These are phyloP conservation scores for Cytospora chrysosperma DNA, from an alignment of 2,329 filamentous ascomycete species.

Conservation along the genomic window DNA sequence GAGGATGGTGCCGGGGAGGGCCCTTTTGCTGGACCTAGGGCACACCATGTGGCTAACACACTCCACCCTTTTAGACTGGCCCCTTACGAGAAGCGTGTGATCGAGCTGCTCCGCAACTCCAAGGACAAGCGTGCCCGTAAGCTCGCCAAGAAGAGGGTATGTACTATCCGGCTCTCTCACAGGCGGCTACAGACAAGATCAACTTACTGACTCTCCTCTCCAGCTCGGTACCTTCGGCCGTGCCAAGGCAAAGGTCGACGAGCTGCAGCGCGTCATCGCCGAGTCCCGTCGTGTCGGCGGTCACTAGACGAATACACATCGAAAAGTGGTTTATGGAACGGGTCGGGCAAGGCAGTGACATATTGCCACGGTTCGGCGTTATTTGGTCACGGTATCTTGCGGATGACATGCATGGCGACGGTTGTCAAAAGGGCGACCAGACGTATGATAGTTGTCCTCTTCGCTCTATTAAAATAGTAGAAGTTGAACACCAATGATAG, in stretches of 20 bases:
- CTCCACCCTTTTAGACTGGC: conserved; percentile 64
- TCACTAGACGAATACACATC: conserved; percentile 48
- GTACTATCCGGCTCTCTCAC: conserved; percentile 31
- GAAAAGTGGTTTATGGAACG: conserved; percentile 10
- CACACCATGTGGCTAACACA: conserved; percentile 17
- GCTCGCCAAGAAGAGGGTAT: conserved; percentile 97
- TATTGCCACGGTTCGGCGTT: conserved; percentile 15
- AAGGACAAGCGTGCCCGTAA: conserved; percentile 99
- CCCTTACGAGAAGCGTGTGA: conserved; percentile 96
- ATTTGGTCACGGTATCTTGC: conserved; percentile 6
- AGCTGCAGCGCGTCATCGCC: conserved; percentile 96
- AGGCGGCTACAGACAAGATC: not conserved
- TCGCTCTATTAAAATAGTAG: not conserved
- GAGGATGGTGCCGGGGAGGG: not conserved
- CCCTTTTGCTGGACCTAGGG: not conserved
- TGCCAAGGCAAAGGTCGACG: conserved; percentile 99
- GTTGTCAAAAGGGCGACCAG: conserved; percentile 5
- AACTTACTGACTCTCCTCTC: conserved; percentile 29
- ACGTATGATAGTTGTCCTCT: not conserved
- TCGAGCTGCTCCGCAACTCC: conserved; percentile 98
- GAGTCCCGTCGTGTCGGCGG: conserved; percentile 73
- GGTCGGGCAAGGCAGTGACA: conserved; percentile 16
- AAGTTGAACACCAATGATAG: conserved; percentile 6
- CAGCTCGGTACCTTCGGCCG: conserved; percentile 97
- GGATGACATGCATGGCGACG: not conserved